Conservation (phyloP, 176 grass and related monocot species). For the Saccharum officinarum region DNA sequence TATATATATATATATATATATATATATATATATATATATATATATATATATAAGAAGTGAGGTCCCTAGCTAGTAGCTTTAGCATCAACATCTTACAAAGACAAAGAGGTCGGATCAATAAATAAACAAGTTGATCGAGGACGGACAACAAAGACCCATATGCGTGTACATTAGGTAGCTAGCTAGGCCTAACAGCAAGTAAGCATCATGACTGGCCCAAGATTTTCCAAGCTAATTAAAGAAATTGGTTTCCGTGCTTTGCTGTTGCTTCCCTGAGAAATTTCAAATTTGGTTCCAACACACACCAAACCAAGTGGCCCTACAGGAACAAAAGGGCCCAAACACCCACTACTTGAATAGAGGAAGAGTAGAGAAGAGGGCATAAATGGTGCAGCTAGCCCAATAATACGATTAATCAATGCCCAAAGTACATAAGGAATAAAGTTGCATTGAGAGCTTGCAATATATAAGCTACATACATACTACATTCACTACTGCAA, state of each 20-base stretch:
- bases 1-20: too few relatives aligned
- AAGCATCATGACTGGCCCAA: conserved; percentile 38
- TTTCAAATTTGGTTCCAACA: conserved; percentile 12
- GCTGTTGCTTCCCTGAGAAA: conserved; percentile 43
- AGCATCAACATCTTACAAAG: conserved; percentile 35
- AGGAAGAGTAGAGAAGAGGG: not conserved
- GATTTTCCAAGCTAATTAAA: conserved; percentile 33
- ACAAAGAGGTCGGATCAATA: not conserved
- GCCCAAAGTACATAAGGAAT: conserved; percentile 23
- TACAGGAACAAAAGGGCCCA: not conserved
- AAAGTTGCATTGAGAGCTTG: conserved; percentile 3
- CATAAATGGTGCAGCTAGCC: not conserved
- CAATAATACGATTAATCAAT: not conserved
- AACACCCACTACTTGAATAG: conserved; percentile 19
- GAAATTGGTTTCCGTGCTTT: conserved; percentile 25
- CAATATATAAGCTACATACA: not conserved
- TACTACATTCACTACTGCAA: not conserved
- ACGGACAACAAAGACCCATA: not conserved
- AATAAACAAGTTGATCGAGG: not conserved
- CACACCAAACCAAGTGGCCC: conserved; percentile 34
- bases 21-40: too few relatives aligned
- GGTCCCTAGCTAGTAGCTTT: conserved; percentile 35
- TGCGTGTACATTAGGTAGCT: conserved; percentile 18
- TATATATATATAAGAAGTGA: not conserved
- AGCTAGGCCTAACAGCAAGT: conserved; percentile 29